Evolutionary conservation across 768 basidiomycete species (phyloP).

Genomic region (Pleurotus tuber-regium): DNA sequence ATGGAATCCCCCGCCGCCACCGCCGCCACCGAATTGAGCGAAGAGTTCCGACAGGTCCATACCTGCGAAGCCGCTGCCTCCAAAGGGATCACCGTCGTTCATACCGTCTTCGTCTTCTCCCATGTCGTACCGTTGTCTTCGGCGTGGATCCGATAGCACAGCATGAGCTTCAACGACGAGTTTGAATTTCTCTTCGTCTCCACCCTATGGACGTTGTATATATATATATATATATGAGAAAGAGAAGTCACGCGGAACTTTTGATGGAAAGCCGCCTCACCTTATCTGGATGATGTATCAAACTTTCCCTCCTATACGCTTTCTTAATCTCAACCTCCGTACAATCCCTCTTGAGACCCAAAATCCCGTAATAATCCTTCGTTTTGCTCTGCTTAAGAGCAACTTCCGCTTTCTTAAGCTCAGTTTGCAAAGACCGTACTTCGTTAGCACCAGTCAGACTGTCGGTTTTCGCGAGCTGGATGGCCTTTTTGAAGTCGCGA

Average conservation of each 20-base stretch:
- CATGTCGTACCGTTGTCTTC: slow-evolving; percentile 74
- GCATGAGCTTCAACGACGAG: slow-evolving; percentile 79
- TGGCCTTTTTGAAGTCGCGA: slow-evolving; percentile 76
- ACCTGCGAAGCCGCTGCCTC: slow-evolving; percentile 40
- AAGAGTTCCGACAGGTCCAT: slow-evolving; percentile 64
- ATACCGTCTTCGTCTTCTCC: slow-evolving; percentile 80
- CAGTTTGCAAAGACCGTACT: slow-evolving; percentile 54
- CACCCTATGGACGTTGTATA: slow-evolving; percentile 51
- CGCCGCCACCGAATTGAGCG: slow-evolving; percentile 56
- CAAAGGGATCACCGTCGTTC: slow-evolving; percentile 40
- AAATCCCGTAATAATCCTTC: slow-evolving; percentile 87
- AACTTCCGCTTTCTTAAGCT: slow-evolving; percentile 80
- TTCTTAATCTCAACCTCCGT: slow-evolving; percentile 81
- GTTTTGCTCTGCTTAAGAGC: slow-evolving; percentile 85
- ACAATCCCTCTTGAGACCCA: slow-evolving; percentile 58
- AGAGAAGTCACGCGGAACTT: neutral
- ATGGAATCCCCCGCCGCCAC: slow-evolving; percentile 25
- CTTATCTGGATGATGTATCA: slow-evolving; percentile 88
- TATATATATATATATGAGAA: slow-evolving; percentile 7
- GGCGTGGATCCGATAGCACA: slow-evolving; percentile 74
- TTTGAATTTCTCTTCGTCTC: slow-evolving; percentile 96
- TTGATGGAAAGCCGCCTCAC: slow-evolving; percentile 35
- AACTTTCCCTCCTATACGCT: slow-evolving; percentile 82
- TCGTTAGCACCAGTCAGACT: slow-evolving; percentile 51
- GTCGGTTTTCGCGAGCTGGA: slow-evolving; percentile 68